A percentile compares a stretch with the other conserved stretches of the same genome.
Evolutionary conservation across 768 basidiomycete species (phyloP).

Genomic region (Jaapia argillacea): DNA sequence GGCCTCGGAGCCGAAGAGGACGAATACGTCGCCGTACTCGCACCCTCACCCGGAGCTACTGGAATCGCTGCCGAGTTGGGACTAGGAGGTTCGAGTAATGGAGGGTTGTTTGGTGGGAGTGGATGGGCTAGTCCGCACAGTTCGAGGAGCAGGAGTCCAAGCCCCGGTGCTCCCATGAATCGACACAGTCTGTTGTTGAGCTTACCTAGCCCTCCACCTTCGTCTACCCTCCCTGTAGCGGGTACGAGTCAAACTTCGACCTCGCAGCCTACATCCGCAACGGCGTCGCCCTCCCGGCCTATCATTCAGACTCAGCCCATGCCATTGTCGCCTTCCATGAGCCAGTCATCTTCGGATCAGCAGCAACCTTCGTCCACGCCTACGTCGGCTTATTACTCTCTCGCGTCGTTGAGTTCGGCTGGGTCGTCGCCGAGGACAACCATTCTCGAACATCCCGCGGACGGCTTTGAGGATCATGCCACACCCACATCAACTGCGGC

Average conservation of each 20-base stretch:
- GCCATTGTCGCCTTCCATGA: slow-evolving; percentile 2
- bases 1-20: slow-evolving; percentile 21
- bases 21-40: slow-evolving; percentile 51
- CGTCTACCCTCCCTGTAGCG: slow-evolving; percentile 8
- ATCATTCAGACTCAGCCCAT: slow-evolving; percentile 19
- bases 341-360: background rate
- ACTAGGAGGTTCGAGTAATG: too few relatives aligned
- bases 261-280: slow-evolving; percentile 15
- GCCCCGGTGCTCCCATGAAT: background rate
- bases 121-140: too few relatives aligned
- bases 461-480: slow-evolving; percentile 14
- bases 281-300: slow-evolving; percentile 14
- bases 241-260: background rate
- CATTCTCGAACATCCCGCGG: slow-evolving; percentile 19
- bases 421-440: slow-evolving; percentile 30
- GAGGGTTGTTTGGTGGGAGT: too few relatives aligned
- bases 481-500: slow-evolving; percentile 13
- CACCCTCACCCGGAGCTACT: slow-evolving; percentile 32
- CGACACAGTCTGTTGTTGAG: slow-evolving; percentile 6
- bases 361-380: slow-evolving; percentile 22
- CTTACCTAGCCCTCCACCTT: slow-evolving; percentile 13
- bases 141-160: slow-evolving; percentile 6
- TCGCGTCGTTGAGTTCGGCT: slow-evolving; percentile 21
- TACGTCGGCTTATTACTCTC: slow-evolving; percentile 39
- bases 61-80: too few relatives aligned